Conservation (phyloP, 495 filamentous ascomycete species). For the Rhizodiscina lignyota region DNA sequence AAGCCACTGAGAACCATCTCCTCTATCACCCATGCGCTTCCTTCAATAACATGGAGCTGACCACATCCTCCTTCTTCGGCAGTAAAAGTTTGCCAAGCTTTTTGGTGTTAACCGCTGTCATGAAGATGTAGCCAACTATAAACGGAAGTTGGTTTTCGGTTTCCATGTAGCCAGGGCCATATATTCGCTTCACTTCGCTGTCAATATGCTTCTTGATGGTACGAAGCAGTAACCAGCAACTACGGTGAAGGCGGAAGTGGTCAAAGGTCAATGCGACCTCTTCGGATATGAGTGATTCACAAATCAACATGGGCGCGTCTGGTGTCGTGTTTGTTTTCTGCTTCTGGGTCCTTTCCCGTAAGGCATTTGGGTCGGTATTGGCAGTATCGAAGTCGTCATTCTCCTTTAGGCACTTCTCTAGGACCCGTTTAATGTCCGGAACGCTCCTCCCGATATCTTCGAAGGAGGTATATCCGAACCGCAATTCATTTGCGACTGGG, state of each 20-base stretch:
- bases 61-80: slow-evolving; percentile 1
- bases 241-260: slow-evolving; percentile 21
- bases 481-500: slow-evolving; percentile 13
- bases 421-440: slow-evolving; percentile 13
- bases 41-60: not conserved
- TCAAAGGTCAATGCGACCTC: slow-evolving; percentile 19
- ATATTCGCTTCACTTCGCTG: slow-evolving; percentile 13
- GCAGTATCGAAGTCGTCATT: slow-evolving; percentile 4
- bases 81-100: not conserved
- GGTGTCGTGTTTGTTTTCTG: slow-evolving; percentile 3
- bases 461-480: slow-evolving; percentile 8
- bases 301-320: slow-evolving; percentile 1
- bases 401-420: slow-evolving; percentile 10
- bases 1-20: not conserved
- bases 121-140: slow-evolving; percentile 25
- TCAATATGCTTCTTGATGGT: slow-evolving; percentile 16
- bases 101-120: slow-evolving; percentile 5
- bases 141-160: slow-evolving; percentile 23
- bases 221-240: slow-evolving; percentile 23
- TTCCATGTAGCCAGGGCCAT: slow-evolving; percentile 19
- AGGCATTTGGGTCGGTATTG: not conserved
- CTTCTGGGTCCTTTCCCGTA: slow-evolving; percentile 1
- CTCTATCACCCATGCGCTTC: not conserved
- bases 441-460: slow-evolving; percentile 14
- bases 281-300: slow-evolving; percentile 10